Evolutionary conservation across 2,329 filamentous ascomycete species (phyloP).

Genomic region (Shiraia bambusicola): DNA sequence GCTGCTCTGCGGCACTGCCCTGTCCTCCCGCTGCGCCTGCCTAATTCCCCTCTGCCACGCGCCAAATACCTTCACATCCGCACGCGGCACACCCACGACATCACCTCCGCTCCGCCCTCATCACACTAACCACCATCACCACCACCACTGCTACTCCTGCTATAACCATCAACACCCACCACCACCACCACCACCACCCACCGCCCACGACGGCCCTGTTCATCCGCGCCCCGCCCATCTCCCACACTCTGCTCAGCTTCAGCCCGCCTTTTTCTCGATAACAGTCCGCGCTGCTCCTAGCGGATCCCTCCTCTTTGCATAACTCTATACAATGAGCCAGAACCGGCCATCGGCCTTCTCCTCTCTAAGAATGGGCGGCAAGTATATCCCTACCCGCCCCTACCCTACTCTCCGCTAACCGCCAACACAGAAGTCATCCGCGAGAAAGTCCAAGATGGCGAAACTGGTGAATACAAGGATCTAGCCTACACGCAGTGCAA

Average conservation of each 20-base stretch:
- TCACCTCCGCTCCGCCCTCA: slow-evolving; percentile 18
- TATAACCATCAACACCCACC: slow-evolving; percentile 2
- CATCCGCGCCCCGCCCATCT: slow-evolving; percentile 43
- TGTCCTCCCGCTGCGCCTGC: slow-evolving; percentile 18
- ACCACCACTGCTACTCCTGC: slow-evolving; percentile 22
- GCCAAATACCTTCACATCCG: slow-evolving; percentile 19
- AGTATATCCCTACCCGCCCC: slow-evolving; percentile 45
- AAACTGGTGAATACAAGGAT: slow-evolving; percentile 94
- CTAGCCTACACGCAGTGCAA: slow-evolving; percentile 99
- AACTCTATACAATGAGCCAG: slow-evolving; percentile 70
- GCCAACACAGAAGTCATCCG: slow-evolving; percentile 78
- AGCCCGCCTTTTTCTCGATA: slow-evolving; percentile 47
- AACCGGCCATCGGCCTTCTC: slow-evolving; percentile 88
- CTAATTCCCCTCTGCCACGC: slow-evolving; percentile 19
- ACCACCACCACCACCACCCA: slow-evolving; percentile 35
- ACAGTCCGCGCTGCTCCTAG: slow-evolving; percentile 37
- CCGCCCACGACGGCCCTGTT: slow-evolving; percentile 59
- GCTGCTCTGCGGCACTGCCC: slow-evolving; percentile 17
- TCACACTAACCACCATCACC: no score
- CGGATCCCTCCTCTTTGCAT: slow-evolving; percentile 28
- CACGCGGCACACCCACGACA: slow-evolving; percentile 22
- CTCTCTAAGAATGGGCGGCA: slow-evolving; percentile 94
- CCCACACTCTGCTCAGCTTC: slow-evolving; percentile 50
- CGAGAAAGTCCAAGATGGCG: slow-evolving; percentile 97
- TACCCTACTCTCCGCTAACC: slow-evolving; percentile 36